Evolutionary conservation across 192 early-diverging fungal genomes (phyloP).

Genomic region (Chytriomyces sp.): DNA sequence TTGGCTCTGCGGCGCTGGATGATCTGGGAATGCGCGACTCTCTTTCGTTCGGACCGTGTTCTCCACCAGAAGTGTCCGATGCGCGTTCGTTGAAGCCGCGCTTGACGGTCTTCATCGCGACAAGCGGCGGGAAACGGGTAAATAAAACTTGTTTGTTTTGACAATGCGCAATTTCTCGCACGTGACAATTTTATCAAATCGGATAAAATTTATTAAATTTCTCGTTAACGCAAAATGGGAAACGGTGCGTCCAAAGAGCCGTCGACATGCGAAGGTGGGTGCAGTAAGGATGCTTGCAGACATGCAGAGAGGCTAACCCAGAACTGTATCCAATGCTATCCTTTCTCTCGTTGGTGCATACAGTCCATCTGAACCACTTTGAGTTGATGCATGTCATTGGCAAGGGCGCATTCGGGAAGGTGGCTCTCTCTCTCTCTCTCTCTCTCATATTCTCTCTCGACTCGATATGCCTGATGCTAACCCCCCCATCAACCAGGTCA

Average conservation of each 20-base stretch:
- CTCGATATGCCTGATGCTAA: too few species aligned
- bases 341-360: neutral
- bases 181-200: too few species aligned
- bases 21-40: neutral
- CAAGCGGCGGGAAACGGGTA: too few species aligned
- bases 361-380: slow-evolving; percentile 88
- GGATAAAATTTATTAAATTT: too few species aligned
- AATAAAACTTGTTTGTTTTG: too few species aligned
- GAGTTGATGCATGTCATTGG: slow-evolving; percentile 88
- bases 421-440: slow-evolving; percentile 25
- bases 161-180: too few species aligned
- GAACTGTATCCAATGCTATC: too few species aligned
- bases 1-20: neutral
- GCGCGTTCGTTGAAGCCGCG: slow-evolving; percentile 53
- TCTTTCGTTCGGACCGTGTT: neutral
- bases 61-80: neutral
- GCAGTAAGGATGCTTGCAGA: too few species aligned
- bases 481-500: slow-evolving; percentile 25
- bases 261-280: too few species aligned
- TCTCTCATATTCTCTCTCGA: neutral
- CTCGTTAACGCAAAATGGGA: too few species aligned
- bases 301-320: too few species aligned
- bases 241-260: too few species aligned
- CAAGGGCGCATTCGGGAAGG: slow-evolving; percentile 96
- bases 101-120: slow-evolving; percentile 50